A percentile compares a stretch with the other conserved stretches of the same genome.
Evolutionary conservation across 495 filamentous ascomycete genomes (phyloP).

Genomic region (Pseudoneurospora amorphoporcata): DNA sequence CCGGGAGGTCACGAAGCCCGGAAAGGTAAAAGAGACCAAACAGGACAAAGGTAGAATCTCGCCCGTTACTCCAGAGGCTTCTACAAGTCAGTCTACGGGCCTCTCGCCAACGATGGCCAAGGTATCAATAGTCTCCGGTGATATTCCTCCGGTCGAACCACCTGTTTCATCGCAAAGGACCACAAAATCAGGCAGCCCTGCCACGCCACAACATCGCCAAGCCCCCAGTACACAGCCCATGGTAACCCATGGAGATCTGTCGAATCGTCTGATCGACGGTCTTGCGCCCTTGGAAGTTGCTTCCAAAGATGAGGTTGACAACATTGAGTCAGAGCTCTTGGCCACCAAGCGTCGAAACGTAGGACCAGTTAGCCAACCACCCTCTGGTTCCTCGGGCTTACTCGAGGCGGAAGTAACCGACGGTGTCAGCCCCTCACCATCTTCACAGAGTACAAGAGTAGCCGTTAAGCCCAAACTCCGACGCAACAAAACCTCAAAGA

Average conservation of each 20-base stretch:
- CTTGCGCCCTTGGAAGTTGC: constrained; percentile 6
- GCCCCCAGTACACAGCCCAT: constrained; percentile 2
- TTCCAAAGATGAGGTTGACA: background rate
- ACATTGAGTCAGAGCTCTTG: background rate
- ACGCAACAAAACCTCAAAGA: background rate
- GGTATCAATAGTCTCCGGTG: constrained; percentile 9
- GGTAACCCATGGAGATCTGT: background rate
- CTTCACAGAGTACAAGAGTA: background rate
- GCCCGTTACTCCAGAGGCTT: constrained; percentile 1
- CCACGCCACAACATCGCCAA: constrained; percentile 3
- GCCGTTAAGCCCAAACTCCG: background rate
- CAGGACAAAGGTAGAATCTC: background rate
- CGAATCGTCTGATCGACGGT: background rate
- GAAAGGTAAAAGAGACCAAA: background rate
- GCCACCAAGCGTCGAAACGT: background rate
- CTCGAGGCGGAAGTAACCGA: background rate
- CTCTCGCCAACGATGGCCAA: constrained; percentile 22
- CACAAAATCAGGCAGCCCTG: constrained; percentile 2
- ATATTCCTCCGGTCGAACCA: background rate
- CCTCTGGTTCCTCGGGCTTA: background rate
- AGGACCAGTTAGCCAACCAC: background rate
- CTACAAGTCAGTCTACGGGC: constrained; percentile 9
- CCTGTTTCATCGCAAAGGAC: background rate
- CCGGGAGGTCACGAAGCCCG: background rate
- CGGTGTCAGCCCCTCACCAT: background rate